Evolutionary conservation across 1,139 yeast genomes (phyloP), one percentile per base, ranked within the genome.

Genomic region (Geotrichum citri-aurantii): DNA sequence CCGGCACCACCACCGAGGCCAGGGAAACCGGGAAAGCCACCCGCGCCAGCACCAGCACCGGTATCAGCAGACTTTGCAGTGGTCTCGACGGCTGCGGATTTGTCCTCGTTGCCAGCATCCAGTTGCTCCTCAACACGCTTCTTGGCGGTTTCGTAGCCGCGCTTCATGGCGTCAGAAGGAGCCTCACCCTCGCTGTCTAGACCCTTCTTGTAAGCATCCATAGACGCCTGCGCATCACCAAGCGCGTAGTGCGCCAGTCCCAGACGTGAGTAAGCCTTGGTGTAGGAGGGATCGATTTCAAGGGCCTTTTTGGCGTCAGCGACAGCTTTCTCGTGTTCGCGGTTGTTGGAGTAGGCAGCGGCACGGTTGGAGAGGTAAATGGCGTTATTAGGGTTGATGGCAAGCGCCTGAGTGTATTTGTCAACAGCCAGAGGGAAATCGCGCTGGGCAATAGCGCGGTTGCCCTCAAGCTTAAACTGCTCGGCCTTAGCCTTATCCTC

Each of bases 301-400:
- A 90, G 84, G 49, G 99, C 97, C 61, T 78, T 77, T 69, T 85
- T 80, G 37, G 99, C 97, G 72, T 93, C 99, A 50, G 76, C 77
- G 52, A 88, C 82, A 1, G 99, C 99, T 64, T 81, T 77, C 19
- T 82, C 86, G 69, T 88, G 93, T 63, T 89, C 79, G 62, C 84
- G 81, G 51, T 81, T 71, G 8, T 96, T 89, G 19, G 96, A 88
- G 73, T 88, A 84, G 5, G 99, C 99, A 54, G 99, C 99, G 19
- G 99, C 98, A 71, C 99, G 84, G 77, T 93, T 93, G 42, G 98
- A 91, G 63, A 81, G 83, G 75, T 86, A 95, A 29, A 95, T 88
- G 17, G 91, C 92, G 71, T 91, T 91, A 17, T 80, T 72, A 56
- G 90, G 83, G 64, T 85, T 81, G 59, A 86, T 74, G 37, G 76